Percentiles rank a stretch among this genome's conserved stretches.
These are phyloP conservation scores for Metroxylon sagu DNA, from an alignment of 176 grass and related monocot species.

Conservation along the genomic window DNA sequence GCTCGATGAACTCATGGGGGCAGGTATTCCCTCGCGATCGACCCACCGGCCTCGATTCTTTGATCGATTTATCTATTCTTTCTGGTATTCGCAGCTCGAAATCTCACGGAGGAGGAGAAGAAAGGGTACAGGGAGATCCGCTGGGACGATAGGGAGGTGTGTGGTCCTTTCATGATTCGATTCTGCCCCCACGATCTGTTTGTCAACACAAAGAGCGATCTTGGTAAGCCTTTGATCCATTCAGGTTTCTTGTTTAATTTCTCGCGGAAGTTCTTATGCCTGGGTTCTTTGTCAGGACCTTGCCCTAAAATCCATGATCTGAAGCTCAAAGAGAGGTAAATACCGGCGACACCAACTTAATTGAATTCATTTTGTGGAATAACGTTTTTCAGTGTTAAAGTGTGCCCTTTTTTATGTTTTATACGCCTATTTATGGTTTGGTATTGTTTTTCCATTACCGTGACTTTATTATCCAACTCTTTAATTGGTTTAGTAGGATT, in stretches of 20 bases:
- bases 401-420: too few relatives aligned
- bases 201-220: slow-evolving; percentile 87
- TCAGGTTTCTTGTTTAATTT: background rate
- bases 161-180: slow-evolving; percentile 59
- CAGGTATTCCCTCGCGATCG: slow-evolving; percentile 35
- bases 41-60: background rate
- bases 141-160: slow-evolving; percentile 87
- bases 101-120: slow-evolving; percentile 88
- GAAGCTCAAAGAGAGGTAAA: slow-evolving; percentile 92
- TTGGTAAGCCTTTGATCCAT: slow-evolving; percentile 35
- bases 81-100: slow-evolving; percentile 49
- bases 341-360: slow-evolving; percentile 2
- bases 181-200: slow-evolving; percentile 94
- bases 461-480: too few relatives aligned
- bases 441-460: too few relatives aligned
- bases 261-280: slow-evolving; percentile 5
- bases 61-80: background rate
- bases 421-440: too few relatives aligned
- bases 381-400: too few relatives aligned
- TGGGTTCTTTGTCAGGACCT: slow-evolving; percentile 33
- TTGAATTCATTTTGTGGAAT: background rate
- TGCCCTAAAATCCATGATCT: slow-evolving; percentile 88
- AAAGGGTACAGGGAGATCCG: slow-evolving; percentile 65
- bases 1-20: slow-evolving; percentile 90
- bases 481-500: too few relatives aligned